Conservation (phyloP, 1,284 basidiomycete genomes). For the Mycena sp. region DNA sequence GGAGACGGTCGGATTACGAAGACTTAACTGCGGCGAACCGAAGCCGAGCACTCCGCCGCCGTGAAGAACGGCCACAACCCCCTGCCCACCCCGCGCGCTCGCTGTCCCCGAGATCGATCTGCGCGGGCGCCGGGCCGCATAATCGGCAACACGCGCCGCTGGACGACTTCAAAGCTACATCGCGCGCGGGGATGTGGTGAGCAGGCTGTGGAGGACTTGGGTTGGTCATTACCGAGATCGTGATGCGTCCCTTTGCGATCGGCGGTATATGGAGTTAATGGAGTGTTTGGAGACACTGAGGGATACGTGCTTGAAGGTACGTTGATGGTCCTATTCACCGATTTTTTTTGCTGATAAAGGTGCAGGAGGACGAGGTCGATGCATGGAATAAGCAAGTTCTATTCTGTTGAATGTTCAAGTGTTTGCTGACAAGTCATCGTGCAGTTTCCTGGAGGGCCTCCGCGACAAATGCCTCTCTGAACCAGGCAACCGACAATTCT, state of each 20-base stretch:
- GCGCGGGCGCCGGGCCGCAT: conserved; percentile 71
- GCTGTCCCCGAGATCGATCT: conserved; percentile 57
- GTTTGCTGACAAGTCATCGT: neutral
- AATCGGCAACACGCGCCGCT: conserved; percentile 77
- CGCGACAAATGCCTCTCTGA: conserved; percentile 60
- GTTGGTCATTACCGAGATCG: conserved; percentile 75
- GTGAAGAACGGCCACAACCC: conserved; percentile 36
- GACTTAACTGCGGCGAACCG: conserved; percentile 37
- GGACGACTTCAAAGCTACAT: conserved; percentile 78
- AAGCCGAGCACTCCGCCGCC: conserved; percentile 16
- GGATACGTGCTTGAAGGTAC: conserved; percentile 68
- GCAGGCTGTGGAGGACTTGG: conserved; percentile 83
- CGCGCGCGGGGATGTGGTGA: conserved; percentile 77
- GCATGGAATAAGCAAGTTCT: conserved; percentile 72
- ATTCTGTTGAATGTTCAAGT: neutral
- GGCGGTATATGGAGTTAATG: conserved; percentile 73
- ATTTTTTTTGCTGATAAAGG: neutral
- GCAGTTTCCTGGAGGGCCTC: conserved; percentile 69
- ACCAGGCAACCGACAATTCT: conserved; percentile 72
- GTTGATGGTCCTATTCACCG: conserved; percentile 28
- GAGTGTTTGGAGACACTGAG: conserved; percentile 78
- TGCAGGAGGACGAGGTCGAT: conserved; percentile 79
- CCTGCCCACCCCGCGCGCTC: conserved; percentile 64
- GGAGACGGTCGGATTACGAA: conserved; percentile 49
- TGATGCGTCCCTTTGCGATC: conserved; percentile 73